Evolutionary conservation across 495 filamentous ascomycete species (phyloP).

Genomic region (Apiosordaria backusii): DNA sequence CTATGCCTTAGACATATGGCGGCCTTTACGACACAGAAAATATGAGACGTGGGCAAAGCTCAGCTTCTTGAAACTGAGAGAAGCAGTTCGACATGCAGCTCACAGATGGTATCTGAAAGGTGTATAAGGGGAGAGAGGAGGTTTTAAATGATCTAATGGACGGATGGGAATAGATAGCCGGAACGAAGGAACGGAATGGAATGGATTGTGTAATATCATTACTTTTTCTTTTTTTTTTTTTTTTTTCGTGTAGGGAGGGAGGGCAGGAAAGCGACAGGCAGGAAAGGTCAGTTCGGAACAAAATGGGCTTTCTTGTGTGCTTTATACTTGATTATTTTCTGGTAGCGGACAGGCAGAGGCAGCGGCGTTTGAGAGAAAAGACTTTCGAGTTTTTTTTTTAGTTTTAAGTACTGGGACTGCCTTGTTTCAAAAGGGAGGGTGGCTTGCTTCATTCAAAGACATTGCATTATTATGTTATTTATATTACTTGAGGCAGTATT

Average conservation of each 20-base stretch:
- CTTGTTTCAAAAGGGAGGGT: not conserved
- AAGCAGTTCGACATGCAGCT: not conserved
- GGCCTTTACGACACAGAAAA: too few species aligned
- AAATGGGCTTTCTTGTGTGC: not conserved
- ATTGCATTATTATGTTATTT: not conserved
- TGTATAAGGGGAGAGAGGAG: not conserved
- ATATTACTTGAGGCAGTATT: too few species aligned
- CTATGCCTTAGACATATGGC: not conserved
- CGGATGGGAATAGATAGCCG: not conserved
- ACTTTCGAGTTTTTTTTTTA: not conserved
- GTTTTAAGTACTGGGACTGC: not conserved
- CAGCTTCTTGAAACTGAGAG: not conserved
- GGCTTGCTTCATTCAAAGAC: not conserved
- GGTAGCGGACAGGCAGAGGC: not conserved
- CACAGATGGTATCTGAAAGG: not conserved
- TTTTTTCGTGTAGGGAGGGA: not conserved
- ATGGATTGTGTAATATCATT: not conserved
- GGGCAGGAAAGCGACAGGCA: not conserved
- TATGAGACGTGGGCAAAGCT: too few species aligned
- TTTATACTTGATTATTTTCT: not conserved
- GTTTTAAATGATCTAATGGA: not conserved
- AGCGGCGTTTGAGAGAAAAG: not conserved
- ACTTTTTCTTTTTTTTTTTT: not conserved
- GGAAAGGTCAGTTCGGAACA: not conserved
- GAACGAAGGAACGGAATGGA: not conserved